Evolutionary conservation across 2,329 filamentous ascomycete genomes (phyloP).

Genomic region (Alternaria infectoria): DNA sequence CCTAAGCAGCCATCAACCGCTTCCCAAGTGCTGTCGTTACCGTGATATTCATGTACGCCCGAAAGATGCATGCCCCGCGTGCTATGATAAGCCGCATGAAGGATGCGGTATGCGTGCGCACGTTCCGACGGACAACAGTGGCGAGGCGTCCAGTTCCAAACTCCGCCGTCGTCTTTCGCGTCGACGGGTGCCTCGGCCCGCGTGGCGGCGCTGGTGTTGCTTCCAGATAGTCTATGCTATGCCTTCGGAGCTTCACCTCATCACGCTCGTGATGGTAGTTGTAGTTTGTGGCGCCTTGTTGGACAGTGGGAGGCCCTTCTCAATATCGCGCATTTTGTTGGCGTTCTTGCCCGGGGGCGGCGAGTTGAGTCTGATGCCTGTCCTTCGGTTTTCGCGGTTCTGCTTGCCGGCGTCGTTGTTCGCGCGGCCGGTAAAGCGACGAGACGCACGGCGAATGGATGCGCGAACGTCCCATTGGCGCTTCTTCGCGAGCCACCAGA

Average conservation of each 20-base stretch:
- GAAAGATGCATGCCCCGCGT: neutral
- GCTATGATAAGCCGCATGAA: neutral
- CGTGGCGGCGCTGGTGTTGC: neutral
- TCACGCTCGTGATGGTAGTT: conserved; percentile 44
- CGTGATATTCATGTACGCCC: neutral
- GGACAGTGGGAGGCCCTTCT: conserved; percentile 40
- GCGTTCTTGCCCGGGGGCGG: conserved; percentile 37
- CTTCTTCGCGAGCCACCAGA: conserved; percentile 84
- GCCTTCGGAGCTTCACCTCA: conserved; percentile 10
- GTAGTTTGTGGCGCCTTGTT: conserved; percentile 35
- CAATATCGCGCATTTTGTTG: conserved; percentile 35
- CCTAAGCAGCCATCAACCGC: neutral
- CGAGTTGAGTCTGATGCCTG: conserved; percentile 44
- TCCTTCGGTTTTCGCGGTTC: conserved; percentile 44
- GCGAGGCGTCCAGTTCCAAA: neutral
- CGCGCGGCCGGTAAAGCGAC: conserved; percentile 52
- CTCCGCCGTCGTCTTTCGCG: neutral
- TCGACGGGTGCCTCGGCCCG: neutral
- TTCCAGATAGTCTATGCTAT: neutral
- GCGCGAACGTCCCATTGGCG: conserved; percentile 81
- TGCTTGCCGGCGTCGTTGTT: conserved; percentile 29
- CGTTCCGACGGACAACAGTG: neutral
- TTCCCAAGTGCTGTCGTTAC: conserved; percentile 1
- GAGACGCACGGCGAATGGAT: conserved; percentile 69
- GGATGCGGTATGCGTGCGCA: neutral